phyloP scores from a whole-genome alignment of 1,284 basidiomycete genomes.

The Tremellales sp. region DNA sequence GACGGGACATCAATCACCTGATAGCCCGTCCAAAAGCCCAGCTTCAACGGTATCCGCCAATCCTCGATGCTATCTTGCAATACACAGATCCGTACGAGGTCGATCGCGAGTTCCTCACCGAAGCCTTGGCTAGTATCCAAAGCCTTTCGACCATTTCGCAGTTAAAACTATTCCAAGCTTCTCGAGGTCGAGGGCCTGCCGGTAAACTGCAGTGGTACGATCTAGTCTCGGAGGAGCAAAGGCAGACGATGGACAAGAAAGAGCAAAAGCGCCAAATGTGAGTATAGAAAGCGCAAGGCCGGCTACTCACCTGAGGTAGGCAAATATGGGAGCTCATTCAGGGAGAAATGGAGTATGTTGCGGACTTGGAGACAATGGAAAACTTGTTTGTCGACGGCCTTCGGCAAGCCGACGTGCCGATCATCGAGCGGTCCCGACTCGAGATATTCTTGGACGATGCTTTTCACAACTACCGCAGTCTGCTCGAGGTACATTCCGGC shows the following conservation, averaged over 20 bases:
- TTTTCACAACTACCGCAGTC: conserved; percentile 72
- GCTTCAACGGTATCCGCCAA: conserved; percentile 81
- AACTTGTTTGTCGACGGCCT: conserved; percentile 64
- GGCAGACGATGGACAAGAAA: conserved; percentile 63
- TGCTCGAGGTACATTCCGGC: conserved; percentile 68
- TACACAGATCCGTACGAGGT: conserved; percentile 72
- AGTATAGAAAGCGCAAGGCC: conserved; percentile 40
- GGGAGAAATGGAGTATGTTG: conserved; percentile 91
- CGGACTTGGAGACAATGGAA: conserved; percentile 85
- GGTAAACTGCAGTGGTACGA: conserved; percentile 83
- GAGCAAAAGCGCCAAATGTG: conserved; percentile 84
- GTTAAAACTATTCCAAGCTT: conserved; percentile 77
- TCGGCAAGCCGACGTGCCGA: conserved; percentile 61
- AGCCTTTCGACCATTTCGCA: conserved; percentile 71
- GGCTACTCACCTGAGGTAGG: conserved; percentile 52
- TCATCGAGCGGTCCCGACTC: conserved; percentile 67
- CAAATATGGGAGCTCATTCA: conserved; percentile 94
- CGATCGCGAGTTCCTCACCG: conserved; percentile 70
- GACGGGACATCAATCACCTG: conserved; percentile 82
- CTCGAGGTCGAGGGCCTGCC: conserved; percentile 69
- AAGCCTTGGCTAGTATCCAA: conserved; percentile 71
- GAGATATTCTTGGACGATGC: conserved; percentile 79
- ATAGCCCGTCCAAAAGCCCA: conserved; percentile 82
- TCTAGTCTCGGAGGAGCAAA: conserved; percentile 66
- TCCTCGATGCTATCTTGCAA: conserved; percentile 79